These are phyloP conservation scores for Fulvia fulva DNA, from an alignment of 2,329 filamentous ascomycete species.

Conservation along the genomic window DNA sequence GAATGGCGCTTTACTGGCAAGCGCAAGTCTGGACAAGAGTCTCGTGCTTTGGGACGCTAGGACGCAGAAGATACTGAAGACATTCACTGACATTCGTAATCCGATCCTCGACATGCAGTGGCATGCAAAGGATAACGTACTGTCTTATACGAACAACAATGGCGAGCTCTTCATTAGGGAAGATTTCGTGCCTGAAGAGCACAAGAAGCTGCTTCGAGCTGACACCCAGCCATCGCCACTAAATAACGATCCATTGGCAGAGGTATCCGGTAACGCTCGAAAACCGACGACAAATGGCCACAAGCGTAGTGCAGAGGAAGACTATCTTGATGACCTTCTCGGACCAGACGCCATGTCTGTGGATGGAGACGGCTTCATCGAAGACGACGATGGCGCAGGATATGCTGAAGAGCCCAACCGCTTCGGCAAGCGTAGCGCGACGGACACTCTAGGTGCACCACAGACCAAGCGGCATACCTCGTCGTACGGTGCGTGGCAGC, in stretches of 20 bases:
- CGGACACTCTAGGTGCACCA: slow-evolving; percentile 34
- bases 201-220: slow-evolving; percentile 48
- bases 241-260: slow-evolving; percentile 72
- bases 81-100: slow-evolving; percentile 64
- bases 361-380: slow-evolving; percentile 76
- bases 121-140: slow-evolving; percentile 84
- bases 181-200: slow-evolving; percentile 55
- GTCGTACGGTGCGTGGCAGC: slow-evolving; percentile 47
- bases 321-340: slow-evolving; percentile 76
- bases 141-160: slow-evolving; percentile 88
- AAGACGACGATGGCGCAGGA: slow-evolving; percentile 91
- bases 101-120: slow-evolving; percentile 84
- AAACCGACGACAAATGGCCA: slow-evolving; percentile 52
- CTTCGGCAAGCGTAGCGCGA: slow-evolving; percentile 57
- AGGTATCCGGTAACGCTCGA: slow-evolving; percentile 63
- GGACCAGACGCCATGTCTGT: slow-evolving; percentile 56
- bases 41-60: slow-evolving; percentile 84
- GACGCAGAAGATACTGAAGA: slow-evolving; percentile 75
- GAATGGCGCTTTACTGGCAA: slow-evolving; percentile 82
- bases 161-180: slow-evolving; percentile 91
- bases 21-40: slow-evolving; percentile 56
- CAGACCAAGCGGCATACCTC: slow-evolving; percentile 52
- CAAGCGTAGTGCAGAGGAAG: slow-evolving; percentile 59
- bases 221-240: slow-evolving; percentile 73
- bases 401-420: slow-evolving; percentile 66